Conservation (phyloP, 345 rosid genomes). For the Orychophragmus violaceus region DNA sequence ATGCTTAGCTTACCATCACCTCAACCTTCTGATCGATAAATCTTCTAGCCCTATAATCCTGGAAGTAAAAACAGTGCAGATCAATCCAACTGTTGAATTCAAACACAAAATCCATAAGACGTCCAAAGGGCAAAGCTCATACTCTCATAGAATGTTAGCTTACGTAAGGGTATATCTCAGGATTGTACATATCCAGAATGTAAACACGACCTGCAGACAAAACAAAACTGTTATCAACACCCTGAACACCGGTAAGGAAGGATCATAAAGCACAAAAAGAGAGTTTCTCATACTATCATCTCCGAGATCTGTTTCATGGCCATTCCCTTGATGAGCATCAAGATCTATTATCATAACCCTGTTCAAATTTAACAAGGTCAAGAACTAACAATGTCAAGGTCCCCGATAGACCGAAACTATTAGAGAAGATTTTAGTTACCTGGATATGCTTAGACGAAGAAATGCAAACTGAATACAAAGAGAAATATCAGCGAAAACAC, state of each 20-base stretch:
- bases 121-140: neutral
- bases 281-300: slow-evolving; percentile 51
- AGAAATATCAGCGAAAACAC: slow-evolving; percentile 88
- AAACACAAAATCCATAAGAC: slow-evolving; percentile 8
- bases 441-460: slow-evolving; percentile 55
- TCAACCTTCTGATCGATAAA: slow-evolving; percentile 78
- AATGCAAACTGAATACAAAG: slow-evolving; percentile 82
- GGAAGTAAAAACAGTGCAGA: neutral
- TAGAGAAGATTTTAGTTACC: slow-evolving; percentile 36
- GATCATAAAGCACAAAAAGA: neutral
- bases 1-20: slow-evolving; percentile 49
- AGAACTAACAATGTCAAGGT: neutral
- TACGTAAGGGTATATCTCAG: slow-evolving; percentile 81
- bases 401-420: too few species aligned
- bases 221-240: slow-evolving; percentile 6
- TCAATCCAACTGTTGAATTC: neutral
- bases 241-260: slow-evolving; percentile 4
- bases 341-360: slow-evolving; percentile 98
- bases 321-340: slow-evolving; percentile 99
- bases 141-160: slow-evolving; percentile 34
- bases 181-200: slow-evolving; percentile 85
- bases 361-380: slow-evolving; percentile 18
- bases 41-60: slow-evolving; percentile 75
- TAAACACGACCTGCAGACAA: slow-evolving; percentile 62
- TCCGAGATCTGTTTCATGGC: slow-evolving; percentile 85